Percentiles rank a stretch among this genome's conserved stretches.
These are phyloP conservation scores for Debaryomyces subglobosus DNA, from an alignment of 1,139 yeast species.

Conservation along the genomic window DNA sequence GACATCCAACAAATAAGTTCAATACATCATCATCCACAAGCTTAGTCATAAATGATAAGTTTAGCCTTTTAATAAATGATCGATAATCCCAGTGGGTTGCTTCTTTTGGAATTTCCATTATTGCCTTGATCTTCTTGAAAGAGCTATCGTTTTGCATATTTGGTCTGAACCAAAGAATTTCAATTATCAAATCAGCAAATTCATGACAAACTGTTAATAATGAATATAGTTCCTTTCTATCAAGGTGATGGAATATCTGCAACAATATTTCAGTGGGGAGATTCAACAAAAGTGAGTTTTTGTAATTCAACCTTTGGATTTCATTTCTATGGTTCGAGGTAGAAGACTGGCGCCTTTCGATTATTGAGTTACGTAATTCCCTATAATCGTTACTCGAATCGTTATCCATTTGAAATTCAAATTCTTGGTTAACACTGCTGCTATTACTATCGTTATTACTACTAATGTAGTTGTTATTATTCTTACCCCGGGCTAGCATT, in stretches of 20 bases:
- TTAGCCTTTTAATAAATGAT: slow-evolving; percentile 74
- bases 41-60: slow-evolving; percentile 74
- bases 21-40: slow-evolving; percentile 65
- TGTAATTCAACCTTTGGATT: slow-evolving; percentile 26
- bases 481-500: slow-evolving; percentile 5
- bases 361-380: slow-evolving; percentile 40
- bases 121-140: slow-evolving; percentile 52
- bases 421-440: slow-evolving; percentile 13
- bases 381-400: slow-evolving; percentile 39
- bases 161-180: slow-evolving; percentile 88
- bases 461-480: background rate
- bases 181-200: slow-evolving; percentile 81
- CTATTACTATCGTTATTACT: background rate
- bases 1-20: slow-evolving; percentile 63
- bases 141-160: slow-evolving; percentile 62
- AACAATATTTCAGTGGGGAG: slow-evolving; percentile 84
- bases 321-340: slow-evolving; percentile 20
- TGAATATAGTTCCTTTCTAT: slow-evolving; percentile 67
- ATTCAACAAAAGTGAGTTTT: slow-evolving; percentile 52
- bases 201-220: slow-evolving; percentile 76
- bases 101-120: slow-evolving; percentile 53
- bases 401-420: slow-evolving; percentile 36
- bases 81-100: slow-evolving; percentile 74
- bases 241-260: slow-evolving; percentile 68
- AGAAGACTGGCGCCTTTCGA: slow-evolving; percentile 31